phyloP scores from a whole-genome alignment of 202 grass and related monocot species.

The Panicum hallii region DNA sequence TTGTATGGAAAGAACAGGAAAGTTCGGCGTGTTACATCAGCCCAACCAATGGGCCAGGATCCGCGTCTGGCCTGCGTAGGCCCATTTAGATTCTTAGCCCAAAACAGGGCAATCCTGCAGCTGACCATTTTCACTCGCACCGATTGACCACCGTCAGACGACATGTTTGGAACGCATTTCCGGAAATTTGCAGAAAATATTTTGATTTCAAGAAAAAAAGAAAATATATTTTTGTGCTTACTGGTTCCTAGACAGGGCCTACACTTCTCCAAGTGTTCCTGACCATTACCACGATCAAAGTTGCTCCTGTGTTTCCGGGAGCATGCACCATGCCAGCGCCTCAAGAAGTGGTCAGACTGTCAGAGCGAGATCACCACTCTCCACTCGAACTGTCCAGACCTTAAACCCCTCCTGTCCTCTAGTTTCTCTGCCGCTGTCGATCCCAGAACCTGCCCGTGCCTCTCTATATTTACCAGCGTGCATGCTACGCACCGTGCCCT shows the following conservation, averaged over 20 bases:
- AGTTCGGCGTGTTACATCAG: no score
- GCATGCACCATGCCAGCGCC: slow-evolving; percentile 27
- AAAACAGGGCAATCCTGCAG: not conserved
- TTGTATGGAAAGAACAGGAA: no score
- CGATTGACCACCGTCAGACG: not conserved
- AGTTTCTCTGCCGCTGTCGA: slow-evolving; percentile 16
- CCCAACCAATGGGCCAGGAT: not conserved
- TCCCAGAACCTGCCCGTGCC: not conserved
- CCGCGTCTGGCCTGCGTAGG: not conserved
- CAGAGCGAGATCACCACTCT: slow-evolving; percentile 31
- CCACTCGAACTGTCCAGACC: slow-evolving; percentile 23
- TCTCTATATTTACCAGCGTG: slow-evolving; percentile 7
- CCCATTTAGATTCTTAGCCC: not conserved
- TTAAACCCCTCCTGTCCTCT: slow-evolving; percentile 42
- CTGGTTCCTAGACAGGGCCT: not conserved
- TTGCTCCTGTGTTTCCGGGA: not conserved
- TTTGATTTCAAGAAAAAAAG: not conserved
- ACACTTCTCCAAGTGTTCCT: not conserved
- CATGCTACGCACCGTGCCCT: not conserved
- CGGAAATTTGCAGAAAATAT: not conserved
- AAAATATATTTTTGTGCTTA: no score
- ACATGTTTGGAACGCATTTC: not conserved
- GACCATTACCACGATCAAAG: slow-evolving; percentile 11
- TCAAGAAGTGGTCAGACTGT: slow-evolving; percentile 49
- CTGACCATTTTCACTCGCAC: not conserved